Base-by-base conservation (phyloP, 108 stramenopile genomes). In the Cyclotella choctawhatcheeana region DNA sequence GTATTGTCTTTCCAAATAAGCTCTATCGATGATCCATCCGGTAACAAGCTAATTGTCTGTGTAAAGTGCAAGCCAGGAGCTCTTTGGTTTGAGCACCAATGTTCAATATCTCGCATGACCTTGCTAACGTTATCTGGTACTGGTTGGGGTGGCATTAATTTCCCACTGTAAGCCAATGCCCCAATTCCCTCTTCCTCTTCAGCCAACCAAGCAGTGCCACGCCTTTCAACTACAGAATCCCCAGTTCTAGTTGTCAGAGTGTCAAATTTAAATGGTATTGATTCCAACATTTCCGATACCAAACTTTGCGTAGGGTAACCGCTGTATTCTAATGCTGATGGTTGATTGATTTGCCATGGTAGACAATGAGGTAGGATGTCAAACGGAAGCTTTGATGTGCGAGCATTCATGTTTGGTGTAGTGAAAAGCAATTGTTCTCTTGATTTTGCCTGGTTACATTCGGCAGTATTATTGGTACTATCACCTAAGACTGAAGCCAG, bases 131-230 rank as follows among this genome's bases (percentile, higher is more conserved):
- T 18, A 17, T 64, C 69, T 34, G 90, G 88, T 8, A 91, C 45
- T 16, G 65, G 74, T 25, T 52, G 50, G 2, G 87, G 90, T 43
- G 40, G 17, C 90, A 91, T 91, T 59, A 91, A 71, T 70, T 90
- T 90, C 12, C 89, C 90, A 59, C 82, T 83, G 62, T 91, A 91
- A 2, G 90, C 90, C 45, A 91, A 59, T 1, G 87, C 79, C 13
- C 90, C 90, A 50, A 91, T 86, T 22, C 81, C 87, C 13, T 73
- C 61, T 22, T 77, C 87, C 13, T 73, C 61, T 45, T 85, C 86
- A 3, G 86, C 90, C 21, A 88, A 51, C 90, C 90, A 91, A 12
- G 90, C 84, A 8, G 90, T 91, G 0, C 87, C 86, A 27, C 90
- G 67, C 44, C 90, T 82, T 74, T 91, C 90, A 50, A 61, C 48